phyloP scores from a whole-genome alignment of 805 yeast genomes.

The Pichia scutulata region DNA sequence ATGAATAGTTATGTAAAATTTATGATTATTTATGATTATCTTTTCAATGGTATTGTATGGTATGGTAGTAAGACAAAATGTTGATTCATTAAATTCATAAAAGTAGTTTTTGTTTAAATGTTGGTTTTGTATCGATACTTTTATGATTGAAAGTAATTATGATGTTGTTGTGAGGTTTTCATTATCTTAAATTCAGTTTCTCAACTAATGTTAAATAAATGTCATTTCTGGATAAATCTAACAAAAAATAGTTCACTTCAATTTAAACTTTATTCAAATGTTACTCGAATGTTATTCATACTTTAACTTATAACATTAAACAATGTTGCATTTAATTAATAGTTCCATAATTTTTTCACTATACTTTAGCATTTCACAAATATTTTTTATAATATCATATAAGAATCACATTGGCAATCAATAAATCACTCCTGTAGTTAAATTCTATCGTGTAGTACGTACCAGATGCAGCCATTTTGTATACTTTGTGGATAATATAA shows the following conservation, averaged over 20 bases:
- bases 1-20: background rate
- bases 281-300: too few relatives aligned
- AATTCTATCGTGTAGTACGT: conserved; percentile 28
- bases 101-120: too few relatives aligned
- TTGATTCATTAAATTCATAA: too few relatives aligned
- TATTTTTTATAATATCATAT: background rate
- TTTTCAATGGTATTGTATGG: background rate
- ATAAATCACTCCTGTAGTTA: background rate
- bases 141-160: too few relatives aligned
- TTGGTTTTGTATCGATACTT: too few relatives aligned
- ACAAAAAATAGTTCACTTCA: too few relatives aligned
- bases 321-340: background rate
- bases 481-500: conserved; percentile 4
- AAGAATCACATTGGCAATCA: background rate
- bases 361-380: background rate
- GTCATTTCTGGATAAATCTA: too few relatives aligned
- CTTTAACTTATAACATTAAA: background rate
- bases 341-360: background rate
- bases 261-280: too few relatives aligned
- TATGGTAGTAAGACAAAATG: too few relatives aligned
- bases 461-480: conserved; percentile 60
- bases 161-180: too few relatives aligned
- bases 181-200: too few relatives aligned
- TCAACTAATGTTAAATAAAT: too few relatives aligned
- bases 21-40: background rate